phyloP scores from a whole-genome alignment of 1,139 yeast genomes.

The Nakaseomyces glabratus region DNA sequence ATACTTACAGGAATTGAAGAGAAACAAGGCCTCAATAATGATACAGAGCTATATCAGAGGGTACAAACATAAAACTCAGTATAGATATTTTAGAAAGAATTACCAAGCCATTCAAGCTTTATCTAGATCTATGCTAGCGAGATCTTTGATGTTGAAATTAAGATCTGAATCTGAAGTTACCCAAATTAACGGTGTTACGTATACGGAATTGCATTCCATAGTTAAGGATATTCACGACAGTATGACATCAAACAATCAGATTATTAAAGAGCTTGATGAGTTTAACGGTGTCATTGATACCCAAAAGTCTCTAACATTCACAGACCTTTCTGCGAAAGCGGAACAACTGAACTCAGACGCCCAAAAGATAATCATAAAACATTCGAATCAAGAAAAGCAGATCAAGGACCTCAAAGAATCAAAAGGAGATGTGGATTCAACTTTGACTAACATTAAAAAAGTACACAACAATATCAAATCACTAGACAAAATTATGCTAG shows the following conservation, averaged over 20 bases:
- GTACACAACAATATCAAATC: slow-evolving; percentile 1
- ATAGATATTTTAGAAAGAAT: slow-evolving; percentile 33
- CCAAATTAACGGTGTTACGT: background rate
- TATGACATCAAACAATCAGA: too few species aligned
- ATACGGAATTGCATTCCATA: background rate
- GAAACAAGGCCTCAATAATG: slow-evolving; percentile 11
- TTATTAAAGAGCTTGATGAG: slow-evolving; percentile 1
- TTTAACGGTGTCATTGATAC: too few species aligned
- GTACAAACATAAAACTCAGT: slow-evolving; percentile 32
- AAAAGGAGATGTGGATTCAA: background rate
- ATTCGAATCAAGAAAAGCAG: background rate
- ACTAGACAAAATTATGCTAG: background rate
- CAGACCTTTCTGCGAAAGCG: background rate
- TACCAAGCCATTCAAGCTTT: slow-evolving; percentile 69
- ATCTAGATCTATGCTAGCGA: slow-evolving; percentile 69
- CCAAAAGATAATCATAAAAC: background rate
- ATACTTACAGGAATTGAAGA: slow-evolving; percentile 38
- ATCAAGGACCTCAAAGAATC: background rate
- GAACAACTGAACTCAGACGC: background rate
- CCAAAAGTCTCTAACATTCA: background rate
- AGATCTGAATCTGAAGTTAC: background rate
- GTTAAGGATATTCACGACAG: background rate
- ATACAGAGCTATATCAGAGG: slow-evolving; percentile 74
- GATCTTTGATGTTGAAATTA: slow-evolving; percentile 11
- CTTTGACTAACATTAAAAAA: slow-evolving; percentile 2